Percentiles rank a stretch among this genome's conserved stretches.
Evolutionary conservation across 768 basidiomycete species (phyloP).

Genomic region (Russula abietina): DNA sequence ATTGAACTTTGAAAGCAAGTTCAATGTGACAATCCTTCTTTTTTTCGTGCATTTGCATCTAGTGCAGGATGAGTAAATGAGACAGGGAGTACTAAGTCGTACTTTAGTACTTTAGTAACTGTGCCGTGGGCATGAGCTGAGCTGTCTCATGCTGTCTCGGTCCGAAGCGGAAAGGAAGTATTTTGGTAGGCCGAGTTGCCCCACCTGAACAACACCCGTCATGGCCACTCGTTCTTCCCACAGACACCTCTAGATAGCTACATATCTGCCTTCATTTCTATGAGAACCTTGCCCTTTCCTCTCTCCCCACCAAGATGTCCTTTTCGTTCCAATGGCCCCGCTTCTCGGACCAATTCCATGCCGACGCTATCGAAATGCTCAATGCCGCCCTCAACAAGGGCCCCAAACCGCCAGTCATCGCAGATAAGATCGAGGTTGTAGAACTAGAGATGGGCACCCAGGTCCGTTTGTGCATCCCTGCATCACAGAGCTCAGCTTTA

Average conservation of each 20-base stretch:
- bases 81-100: no score
- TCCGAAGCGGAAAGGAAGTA: background rate
- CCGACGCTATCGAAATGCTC: slow-evolving; percentile 94
- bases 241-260: background rate
- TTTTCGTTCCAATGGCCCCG: slow-evolving; percentile 95
- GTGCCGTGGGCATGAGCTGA: no score
- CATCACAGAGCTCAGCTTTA: background rate
- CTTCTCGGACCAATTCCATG: slow-evolving; percentile 94
- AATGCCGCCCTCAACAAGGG: slow-evolving; percentile 94
- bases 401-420: slow-evolving; percentile 94
- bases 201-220: background rate
- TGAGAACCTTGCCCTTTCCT: background rate
- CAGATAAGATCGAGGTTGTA: slow-evolving; percentile 94
- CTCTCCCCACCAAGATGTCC: slow-evolving; percentile 47
- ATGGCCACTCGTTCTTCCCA: background rate
- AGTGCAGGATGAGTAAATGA: no score
- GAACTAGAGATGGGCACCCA: slow-evolving; percentile 99
- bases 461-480: slow-evolving; percentile 40
- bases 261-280: background rate
- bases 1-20: no score
- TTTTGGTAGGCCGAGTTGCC: no score
- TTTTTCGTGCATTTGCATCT: no score
- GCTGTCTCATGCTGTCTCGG: no score
- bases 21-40: no score
- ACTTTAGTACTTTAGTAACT: no score